Percentiles rank a stretch among this genome's conserved stretches.
Conservation (phyloP, 148 eudicot genomes). For the Silene latifolia region DNA sequence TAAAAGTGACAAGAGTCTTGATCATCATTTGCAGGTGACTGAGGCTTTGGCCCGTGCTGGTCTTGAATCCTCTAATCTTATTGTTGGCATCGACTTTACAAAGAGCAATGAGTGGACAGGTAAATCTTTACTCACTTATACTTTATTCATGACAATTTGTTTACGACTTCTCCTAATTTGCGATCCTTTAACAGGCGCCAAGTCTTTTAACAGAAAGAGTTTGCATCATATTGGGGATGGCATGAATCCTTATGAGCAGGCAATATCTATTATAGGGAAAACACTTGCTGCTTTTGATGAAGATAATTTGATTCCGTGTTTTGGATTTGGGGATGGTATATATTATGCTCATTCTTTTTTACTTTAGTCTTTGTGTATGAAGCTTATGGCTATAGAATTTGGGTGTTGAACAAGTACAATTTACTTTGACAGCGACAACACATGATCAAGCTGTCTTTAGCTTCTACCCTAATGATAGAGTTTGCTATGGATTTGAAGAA, state of each 20-base stretch:
- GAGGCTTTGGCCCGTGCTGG: slow-evolving; percentile 85
- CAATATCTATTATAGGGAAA: slow-evolving; percentile 89
- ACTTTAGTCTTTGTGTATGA: neutral
- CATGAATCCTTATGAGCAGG: slow-evolving; percentile 83
- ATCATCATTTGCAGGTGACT: slow-evolving; percentile 61
- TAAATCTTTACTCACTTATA: slow-evolving; percentile 15
- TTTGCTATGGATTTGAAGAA: slow-evolving; percentile 92
- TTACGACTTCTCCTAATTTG: slow-evolving; percentile 18
- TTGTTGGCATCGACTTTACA: slow-evolving; percentile 90
- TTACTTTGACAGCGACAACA: slow-evolving; percentile 61
- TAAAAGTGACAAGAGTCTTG: neutral
- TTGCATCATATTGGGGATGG: slow-evolving; percentile 73
- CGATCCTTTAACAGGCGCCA: slow-evolving; percentile 47
- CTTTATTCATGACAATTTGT: neutral
- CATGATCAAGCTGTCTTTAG: slow-evolving; percentile 94
- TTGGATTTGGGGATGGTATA: slow-evolving; percentile 98
- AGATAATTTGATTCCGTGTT: slow-evolving; percentile 94
- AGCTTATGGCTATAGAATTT: slow-evolving; percentile 7
- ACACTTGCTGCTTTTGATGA: slow-evolving; percentile 86
- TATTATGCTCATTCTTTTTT: neutral
- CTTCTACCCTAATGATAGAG: slow-evolving; percentile 66
- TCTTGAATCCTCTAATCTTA: slow-evolving; percentile 94
- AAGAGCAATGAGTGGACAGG: slow-evolving; percentile 99
- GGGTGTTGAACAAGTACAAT: slow-evolving; percentile 8
- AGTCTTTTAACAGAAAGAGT: slow-evolving; percentile 65